Base-by-base conservation (phyloP, 2,329 filamentous ascomycete species). In the Gliomastix tumulicola region DNA sequence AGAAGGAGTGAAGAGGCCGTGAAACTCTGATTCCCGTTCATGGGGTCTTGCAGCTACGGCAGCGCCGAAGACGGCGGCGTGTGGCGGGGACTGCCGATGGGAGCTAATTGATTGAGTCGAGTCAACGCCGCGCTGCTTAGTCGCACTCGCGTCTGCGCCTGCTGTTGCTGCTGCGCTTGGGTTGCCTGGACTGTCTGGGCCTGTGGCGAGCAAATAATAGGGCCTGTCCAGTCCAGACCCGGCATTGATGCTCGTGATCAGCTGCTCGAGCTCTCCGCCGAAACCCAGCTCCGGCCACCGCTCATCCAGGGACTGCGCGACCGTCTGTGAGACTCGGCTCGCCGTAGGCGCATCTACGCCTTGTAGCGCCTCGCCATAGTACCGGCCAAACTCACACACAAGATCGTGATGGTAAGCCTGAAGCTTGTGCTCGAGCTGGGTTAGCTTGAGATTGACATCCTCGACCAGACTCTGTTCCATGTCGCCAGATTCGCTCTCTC, bases 1-100 rank as follows among this genome's bases (percentile, higher is more conserved):
- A 42, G 61, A 71, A 20, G 77, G 78, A 23, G 71, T 80, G 50
- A 82, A 82, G 41, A 82, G 57, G 42, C 77, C 77, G 44, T 70
- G 69, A 44, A 82, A 71, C 46, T 80, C 76, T 49, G 62, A 60
- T 45, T 81, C 75, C 41, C 73, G 69, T 40, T 73, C 70, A 41
- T 40, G 49, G 42, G 45, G 47, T 47, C 44, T 37, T 49, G 53
- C 49, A 34, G 46, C 40, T 46, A 50, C 49, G 49, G 49, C 46
- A 47, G 49, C 42, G 32, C 35, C 37, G 38, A 28, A 37, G 23
- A 35, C 37, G 36, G 41, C 35, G 30, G 13, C 18, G 15, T 17
- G 35, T 27, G 35, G 39, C 35, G 39, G 39, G 39, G 39, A 25
- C 28, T 23, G 28, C 21, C 30, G 34, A 17, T 27, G 31, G 30